phyloP scores from a whole-genome alignment of 225 moss, liverwort and hornwort species.

The Antitrichia curtipendula region DNA sequence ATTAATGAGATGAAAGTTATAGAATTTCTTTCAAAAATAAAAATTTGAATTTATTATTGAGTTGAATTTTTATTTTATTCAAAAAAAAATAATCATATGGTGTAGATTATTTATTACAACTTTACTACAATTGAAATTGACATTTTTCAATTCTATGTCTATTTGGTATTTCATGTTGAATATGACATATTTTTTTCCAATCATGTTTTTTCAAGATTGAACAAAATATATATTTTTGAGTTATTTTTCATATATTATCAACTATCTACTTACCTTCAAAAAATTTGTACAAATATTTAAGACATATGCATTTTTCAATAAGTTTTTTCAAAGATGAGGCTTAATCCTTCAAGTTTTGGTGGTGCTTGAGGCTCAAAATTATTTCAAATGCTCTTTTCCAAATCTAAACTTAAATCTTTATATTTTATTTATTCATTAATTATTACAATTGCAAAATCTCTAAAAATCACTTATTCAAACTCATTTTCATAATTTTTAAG shows the following conservation, averaged over 20 bases:
- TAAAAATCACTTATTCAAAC: not conserved
- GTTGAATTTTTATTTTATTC: not conserved
- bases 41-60: not conserved
- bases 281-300: not conserved
- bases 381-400: not conserved
- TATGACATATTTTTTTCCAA: not conserved
- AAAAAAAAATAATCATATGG: not conserved
- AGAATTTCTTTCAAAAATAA: not conserved
- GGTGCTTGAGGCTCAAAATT: not conserved
- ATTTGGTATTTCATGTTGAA: not conserved
- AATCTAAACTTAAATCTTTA: rapidly evolving
- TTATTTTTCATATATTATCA: not conserved
- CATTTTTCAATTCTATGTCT: not conserved
- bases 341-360: not conserved
- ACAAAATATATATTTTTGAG: not conserved
- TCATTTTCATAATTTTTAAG: not conserved
- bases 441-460: too few relatives aligned
- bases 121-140: not conserved
- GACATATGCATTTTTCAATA: not conserved
- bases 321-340: not conserved
- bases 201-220: too few relatives aligned
- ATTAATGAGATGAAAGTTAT: not conserved
- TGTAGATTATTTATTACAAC: not conserved
- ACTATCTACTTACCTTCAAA: rapidly evolving
- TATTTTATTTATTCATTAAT: not conserved